Evolutionary conservation across 2,329 filamentous ascomycete species (phyloP).

Genomic region (Paecilomyces dactylethromorphus): DNA sequence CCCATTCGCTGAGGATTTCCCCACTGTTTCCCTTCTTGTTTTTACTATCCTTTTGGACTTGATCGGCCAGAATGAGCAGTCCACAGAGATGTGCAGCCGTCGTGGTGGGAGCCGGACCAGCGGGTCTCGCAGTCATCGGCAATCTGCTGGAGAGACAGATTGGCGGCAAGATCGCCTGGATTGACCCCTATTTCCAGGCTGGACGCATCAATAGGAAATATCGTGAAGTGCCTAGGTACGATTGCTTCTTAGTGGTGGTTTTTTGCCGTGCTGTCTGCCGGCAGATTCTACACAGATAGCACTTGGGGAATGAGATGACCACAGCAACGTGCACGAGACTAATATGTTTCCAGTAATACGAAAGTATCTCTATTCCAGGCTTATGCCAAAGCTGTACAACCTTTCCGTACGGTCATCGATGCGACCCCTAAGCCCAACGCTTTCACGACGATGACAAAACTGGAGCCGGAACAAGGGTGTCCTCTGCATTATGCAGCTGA

Average conservation of each 20-base stretch:
- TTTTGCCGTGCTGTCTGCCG: background rate
- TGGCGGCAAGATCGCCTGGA: constrained; percentile 49
- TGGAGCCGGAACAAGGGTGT: constrained; percentile 54
- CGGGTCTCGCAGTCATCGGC: constrained; percentile 55
- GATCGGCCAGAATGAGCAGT: constrained; percentile 13
- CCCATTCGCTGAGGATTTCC: background rate
- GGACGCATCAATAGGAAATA: constrained; percentile 50
- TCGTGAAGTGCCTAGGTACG: constrained; percentile 52
- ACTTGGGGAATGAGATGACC: background rate
- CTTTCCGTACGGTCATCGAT: constrained; percentile 48
- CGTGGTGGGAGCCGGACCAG: constrained; percentile 54
- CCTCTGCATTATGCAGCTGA: constrained; percentile 53
- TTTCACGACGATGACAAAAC: constrained; percentile 45
- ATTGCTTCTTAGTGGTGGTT: background rate
- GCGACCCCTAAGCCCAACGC: constrained; percentile 47
- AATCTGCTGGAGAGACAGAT: constrained; percentile 52
- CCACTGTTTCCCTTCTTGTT: background rate
- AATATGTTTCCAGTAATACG: constrained; percentile 45
- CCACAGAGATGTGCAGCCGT: constrained; percentile 44
- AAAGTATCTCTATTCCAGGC: constrained; percentile 54
- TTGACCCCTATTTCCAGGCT: constrained; percentile 51
- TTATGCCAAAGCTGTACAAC: constrained; percentile 48
- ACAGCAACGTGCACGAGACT: background rate
- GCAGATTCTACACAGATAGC: background rate
- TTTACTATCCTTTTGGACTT: background rate